A percentile compares a stretch with the other conserved stretches of the same genome.
Evolutionary conservation across 371 early-diverging fungal species (phyloP).

Genomic region (Batrachochytrium dendrobatidis): DNA sequence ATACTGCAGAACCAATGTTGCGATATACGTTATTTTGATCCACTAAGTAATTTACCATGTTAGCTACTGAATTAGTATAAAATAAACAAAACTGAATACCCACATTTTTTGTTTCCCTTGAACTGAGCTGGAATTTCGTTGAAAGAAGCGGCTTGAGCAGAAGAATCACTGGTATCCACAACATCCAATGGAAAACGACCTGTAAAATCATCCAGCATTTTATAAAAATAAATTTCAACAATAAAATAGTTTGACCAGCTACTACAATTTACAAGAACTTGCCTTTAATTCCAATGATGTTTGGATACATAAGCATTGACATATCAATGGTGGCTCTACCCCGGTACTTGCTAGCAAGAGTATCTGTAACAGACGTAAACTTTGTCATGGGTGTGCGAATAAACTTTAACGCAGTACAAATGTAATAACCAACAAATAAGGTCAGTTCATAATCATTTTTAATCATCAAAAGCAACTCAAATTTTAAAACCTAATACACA

Average conservation of each 20-base stretch:
- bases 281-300: conserved; percentile 37
- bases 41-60: neutral
- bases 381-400: conserved; percentile 29
- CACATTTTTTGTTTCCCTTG: conserved; percentile 8
- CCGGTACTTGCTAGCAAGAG: conserved; percentile 26
- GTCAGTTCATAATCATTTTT: too few relatives aligned
- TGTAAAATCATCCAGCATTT: neutral
- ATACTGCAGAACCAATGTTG: conserved; percentile 27
- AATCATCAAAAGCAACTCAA: too few relatives aligned
- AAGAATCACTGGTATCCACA: conserved; percentile 14
- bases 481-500: too few relatives aligned
- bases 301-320: conserved; percentile 31
- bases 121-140: neutral
- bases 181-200: conserved; percentile 22
- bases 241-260: neutral
- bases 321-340: conserved; percentile 32
- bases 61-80: too few relatives aligned
- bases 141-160: neutral
- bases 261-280: neutral
- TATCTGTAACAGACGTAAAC: conserved; percentile 33
- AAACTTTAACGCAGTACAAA: conserved; percentile 30
- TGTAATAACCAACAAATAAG: neutral
- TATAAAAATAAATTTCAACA: neutral
- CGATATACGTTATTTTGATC: conserved; percentile 26
- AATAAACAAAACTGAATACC: neutral